A percentile compares a stretch with the other conserved stretches of the same genome.
phyloP scores from a whole-genome alignment of 2,329 filamentous ascomycete genomes.

The Gliomastix tumulicola region DNA sequence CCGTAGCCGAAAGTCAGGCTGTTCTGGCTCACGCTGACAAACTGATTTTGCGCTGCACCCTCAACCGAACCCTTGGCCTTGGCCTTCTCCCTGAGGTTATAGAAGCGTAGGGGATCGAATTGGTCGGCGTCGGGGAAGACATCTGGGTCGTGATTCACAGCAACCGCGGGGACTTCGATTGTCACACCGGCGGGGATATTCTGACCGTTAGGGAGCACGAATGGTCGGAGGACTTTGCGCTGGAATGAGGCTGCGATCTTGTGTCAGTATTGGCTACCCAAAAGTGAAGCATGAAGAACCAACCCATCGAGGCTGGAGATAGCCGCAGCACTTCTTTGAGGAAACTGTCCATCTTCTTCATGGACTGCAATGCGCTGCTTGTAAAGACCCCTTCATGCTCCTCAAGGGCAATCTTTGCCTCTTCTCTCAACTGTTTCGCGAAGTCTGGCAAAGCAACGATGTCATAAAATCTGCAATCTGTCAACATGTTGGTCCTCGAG shows the following conservation, averaged over 20 bases:
- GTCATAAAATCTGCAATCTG: slow-evolving; percentile 1
- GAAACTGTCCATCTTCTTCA: slow-evolving; percentile 32
- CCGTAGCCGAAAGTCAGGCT: slow-evolving; percentile 26
- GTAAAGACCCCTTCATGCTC: slow-evolving; percentile 16
- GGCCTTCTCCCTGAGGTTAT: slow-evolving; percentile 12
- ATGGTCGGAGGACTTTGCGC: slow-evolving; percentile 40
- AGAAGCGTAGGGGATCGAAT: slow-evolving; percentile 38
- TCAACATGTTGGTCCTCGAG: slow-evolving; percentile 22
- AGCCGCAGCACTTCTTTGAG: slow-evolving; percentile 27
- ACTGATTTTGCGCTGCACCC: slow-evolving; percentile 20
- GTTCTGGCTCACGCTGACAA: slow-evolving; percentile 25
- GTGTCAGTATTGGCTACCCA: background rate
- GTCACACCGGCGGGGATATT: slow-evolving; percentile 33
- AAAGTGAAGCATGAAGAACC: slow-evolving; percentile 8
- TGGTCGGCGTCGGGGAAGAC: slow-evolving; percentile 21
- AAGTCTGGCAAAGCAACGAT: slow-evolving; percentile 3
- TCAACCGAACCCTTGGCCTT: slow-evolving; percentile 1
- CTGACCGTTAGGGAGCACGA: slow-evolving; percentile 48
- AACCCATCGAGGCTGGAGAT: slow-evolving; percentile 20
- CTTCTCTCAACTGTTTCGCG: background rate
- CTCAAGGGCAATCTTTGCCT: background rate
- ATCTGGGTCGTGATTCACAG: slow-evolving; percentile 26
- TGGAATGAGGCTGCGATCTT: slow-evolving; percentile 31
- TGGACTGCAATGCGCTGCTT: slow-evolving; percentile 23
- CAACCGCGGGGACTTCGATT: slow-evolving; percentile 33